Base-by-base conservation (phyloP, 352 stramenopile species). In the Thalassiosira hispida region DNA sequence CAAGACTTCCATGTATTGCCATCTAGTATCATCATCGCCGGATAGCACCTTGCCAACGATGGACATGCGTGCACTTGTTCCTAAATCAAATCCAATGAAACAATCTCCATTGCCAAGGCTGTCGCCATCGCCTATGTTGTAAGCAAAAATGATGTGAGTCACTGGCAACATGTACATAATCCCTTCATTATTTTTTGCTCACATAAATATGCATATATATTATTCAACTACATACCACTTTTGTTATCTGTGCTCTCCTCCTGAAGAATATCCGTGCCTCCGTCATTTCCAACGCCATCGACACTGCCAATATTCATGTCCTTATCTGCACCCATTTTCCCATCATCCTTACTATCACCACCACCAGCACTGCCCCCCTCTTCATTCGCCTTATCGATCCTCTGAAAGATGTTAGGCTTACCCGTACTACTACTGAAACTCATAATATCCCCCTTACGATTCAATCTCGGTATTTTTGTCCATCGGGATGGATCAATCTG, bases 1-100 rank as follows among this genome's bases (percentile, higher is more conserved):
- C 47, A 91, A 80, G 3, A 93, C 62, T 73, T 93, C 85, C 11
- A 71, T 61, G 42, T 85, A 83, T 12, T 79, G 44, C 51, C 68
- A 16, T 27, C 33, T 5, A 16, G 31, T 8, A 16, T 53, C 61
- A 7, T 7, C 22, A n/a, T 46, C 44, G 5, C 42, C 16, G 31
- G 64, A 47, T 22, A 35, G 27, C 35, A 46, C 46, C n/a, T 75
- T 75, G 62, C 91, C 74, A 27, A 93, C 72, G 20, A 93, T 82
- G 16, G 85, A 92, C 51, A 91, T 86, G 27, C 88, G 55, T 44
- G 84, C 81, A 1, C 81, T 90, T 23, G 88, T 93, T 14, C 87
- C 84, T 2, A 92, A 63, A 44, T 84, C 77, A 38, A 84, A 80
- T 0, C 77, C 77, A 22, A 84, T 68, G 49, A 80, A 84, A 22